Percentiles rank a stretch among this genome's conserved stretches.
phyloP scores from a whole-genome alignment of 176 grass and related monocot species.

The sorghum (Sorghum bicolor) region DNA sequence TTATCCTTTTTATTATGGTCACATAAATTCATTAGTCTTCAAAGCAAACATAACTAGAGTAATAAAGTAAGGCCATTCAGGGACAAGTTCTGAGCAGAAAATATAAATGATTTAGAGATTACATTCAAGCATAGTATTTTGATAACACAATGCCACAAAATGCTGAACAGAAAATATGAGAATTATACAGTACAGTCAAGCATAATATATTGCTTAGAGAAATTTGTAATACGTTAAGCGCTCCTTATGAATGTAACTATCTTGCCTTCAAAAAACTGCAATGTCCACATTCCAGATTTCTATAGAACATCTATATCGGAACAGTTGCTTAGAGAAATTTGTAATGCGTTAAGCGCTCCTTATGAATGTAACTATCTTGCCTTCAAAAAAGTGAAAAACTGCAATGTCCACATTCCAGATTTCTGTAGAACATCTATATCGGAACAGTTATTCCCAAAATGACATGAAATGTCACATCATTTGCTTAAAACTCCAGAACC shows the following conservation, averaged over 20 bases:
- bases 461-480: background rate
- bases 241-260: background rate
- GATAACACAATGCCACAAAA: background rate
- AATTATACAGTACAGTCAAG: background rate
- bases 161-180: background rate
- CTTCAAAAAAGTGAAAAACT: background rate
- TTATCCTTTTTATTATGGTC: background rate
- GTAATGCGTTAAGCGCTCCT: background rate
- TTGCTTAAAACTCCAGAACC: background rate
- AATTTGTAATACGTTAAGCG: background rate
- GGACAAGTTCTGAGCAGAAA: slow-evolving; percentile 16
- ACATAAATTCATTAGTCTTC: background rate
- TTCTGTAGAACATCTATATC: background rate
- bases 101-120: background rate
- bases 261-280: background rate
- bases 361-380: background rate
- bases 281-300: background rate
- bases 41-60: background rate
- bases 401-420: background rate
- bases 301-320: background rate
- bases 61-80: background rate
- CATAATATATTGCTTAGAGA: background rate
- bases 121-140: background rate
- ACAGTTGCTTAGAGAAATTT: background rate
- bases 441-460: background rate